Percentiles rank a stretch among this genome's conserved stretches.
Conservation (phyloP, 768 basidiomycete genomes). For the Suillus fuscotomentosus region DNA sequence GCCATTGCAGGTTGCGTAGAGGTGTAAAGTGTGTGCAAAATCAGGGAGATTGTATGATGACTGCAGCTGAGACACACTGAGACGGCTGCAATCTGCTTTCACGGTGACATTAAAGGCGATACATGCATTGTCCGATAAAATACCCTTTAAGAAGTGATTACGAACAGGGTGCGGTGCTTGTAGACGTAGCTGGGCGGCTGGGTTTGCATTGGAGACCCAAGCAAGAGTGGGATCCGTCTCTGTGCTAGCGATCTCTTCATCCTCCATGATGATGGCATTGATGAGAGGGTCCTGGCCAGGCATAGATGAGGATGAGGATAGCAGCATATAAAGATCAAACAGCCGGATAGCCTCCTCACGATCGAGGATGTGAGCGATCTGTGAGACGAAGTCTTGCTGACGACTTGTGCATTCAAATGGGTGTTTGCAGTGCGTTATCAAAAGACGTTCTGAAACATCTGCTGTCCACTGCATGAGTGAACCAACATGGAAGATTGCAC, state of each 20-base stretch:
- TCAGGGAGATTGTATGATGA: background rate
- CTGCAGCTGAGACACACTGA: background rate
- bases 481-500: conserved; percentile 15
- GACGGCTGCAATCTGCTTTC: background rate
- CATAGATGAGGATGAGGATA: background rate
- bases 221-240: background rate
- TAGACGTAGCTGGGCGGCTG: background rate
- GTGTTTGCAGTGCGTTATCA: conserved; percentile 27
- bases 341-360: conserved; percentile 8
- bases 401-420: conserved; percentile 25
- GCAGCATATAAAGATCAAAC: conserved; percentile 5
- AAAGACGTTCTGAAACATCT: conserved; percentile 24
- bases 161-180: background rate
- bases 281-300: background rate
- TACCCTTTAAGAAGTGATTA: background rate
- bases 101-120: background rate
- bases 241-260: background rate
- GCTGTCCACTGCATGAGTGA: conserved; percentile 26
- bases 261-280: background rate
- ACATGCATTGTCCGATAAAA: background rate
- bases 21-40: background rate
- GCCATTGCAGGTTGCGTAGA: background rate
- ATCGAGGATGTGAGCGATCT: conserved; percentile 18
- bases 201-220: background rate
- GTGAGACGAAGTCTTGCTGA: conserved; percentile 18